Evolutionary conservation across 2,329 filamentous ascomycete genomes (phyloP).

Genomic region (Aureobasidium sp.): DNA sequence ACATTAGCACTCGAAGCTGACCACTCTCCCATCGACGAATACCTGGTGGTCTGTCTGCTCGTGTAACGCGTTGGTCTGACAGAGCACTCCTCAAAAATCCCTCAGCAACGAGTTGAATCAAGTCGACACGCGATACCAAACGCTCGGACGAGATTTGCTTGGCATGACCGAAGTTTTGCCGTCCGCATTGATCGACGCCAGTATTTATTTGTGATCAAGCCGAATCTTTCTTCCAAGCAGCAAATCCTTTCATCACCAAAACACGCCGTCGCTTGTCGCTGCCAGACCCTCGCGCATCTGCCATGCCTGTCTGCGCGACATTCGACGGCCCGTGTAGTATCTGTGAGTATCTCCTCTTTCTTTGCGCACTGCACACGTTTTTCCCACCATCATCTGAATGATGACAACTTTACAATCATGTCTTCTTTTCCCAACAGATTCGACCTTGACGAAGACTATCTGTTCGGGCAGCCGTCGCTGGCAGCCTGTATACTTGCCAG

Average conservation of each 20-base stretch:
- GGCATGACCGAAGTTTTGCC: conserved; percentile 1
- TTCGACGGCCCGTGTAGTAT: not conserved
- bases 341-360: conserved; percentile 10
- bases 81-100: not conserved
- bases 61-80: not conserved
- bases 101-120: not conserved
- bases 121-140: not conserved
- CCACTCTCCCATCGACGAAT: not conserved
- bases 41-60: not conserved
- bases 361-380: conserved; percentile 1
- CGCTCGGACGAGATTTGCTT: not conserved
- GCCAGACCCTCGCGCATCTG: not conserved
- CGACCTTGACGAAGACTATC: conserved; percentile 75
- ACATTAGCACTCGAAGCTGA: not conserved
- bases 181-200: not conserved
- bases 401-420: conserved; percentile 62
- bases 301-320: not conserved
- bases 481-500: conserved; percentile 83
- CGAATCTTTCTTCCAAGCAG: conserved; percentile 2
- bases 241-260: not conserved
- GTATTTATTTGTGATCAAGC: not conserved
- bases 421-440: conserved; percentile 88
- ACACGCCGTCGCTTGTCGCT: not conserved
- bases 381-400: conserved; percentile 41
- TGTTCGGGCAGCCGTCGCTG: conserved; percentile 58